phyloP scores from a whole-genome alignment of 2,329 filamentous ascomycete species.

The Epichloe hybrida region DNA sequence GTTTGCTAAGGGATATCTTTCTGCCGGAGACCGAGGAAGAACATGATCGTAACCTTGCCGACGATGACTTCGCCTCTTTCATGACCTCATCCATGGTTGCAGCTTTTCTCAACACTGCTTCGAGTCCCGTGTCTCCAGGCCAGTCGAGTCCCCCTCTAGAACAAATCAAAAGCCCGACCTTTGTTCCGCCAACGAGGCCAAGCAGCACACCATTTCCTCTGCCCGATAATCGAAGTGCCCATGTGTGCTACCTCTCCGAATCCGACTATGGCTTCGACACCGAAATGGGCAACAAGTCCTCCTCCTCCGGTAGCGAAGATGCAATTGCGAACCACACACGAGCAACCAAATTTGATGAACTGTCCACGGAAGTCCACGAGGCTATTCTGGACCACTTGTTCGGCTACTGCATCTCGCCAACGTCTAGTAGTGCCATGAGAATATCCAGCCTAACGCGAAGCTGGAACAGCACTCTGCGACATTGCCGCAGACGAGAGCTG shows the following conservation, averaged over 20 bases:
- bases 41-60: constrained; percentile 7
- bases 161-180: constrained; percentile 27
- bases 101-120: constrained; percentile 26
- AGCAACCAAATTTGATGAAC: constrained; percentile 29
- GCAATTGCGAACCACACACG: constrained; percentile 8
- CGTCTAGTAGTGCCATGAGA: constrained; percentile 40
- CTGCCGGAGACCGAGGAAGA: constrained; percentile 5
- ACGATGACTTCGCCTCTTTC: constrained; percentile 22
- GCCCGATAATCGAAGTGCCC: constrained; percentile 30
- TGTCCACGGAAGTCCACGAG: constrained; percentile 60
- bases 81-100: constrained; percentile 24
- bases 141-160: constrained; percentile 38
- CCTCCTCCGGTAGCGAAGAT: constrained; percentile 11
- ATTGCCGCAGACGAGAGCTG: constrained; percentile 53
- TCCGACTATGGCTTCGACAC: constrained; percentile 11
- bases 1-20: constrained; percentile 3
- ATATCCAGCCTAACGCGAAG: constrained; percentile 40
- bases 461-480: constrained; percentile 52
- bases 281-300: constrained; percentile 2
- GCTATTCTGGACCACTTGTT: constrained; percentile 59
- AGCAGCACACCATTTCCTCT: constrained; percentile 48
- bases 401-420: constrained; percentile 50
- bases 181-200: constrained; percentile 29
- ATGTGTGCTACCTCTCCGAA: constrained; percentile 15
- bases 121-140: constrained; percentile 42